phyloP scores from a whole-genome alignment of 345 rosid genomes.

The Dovyalis caffra region DNA sequence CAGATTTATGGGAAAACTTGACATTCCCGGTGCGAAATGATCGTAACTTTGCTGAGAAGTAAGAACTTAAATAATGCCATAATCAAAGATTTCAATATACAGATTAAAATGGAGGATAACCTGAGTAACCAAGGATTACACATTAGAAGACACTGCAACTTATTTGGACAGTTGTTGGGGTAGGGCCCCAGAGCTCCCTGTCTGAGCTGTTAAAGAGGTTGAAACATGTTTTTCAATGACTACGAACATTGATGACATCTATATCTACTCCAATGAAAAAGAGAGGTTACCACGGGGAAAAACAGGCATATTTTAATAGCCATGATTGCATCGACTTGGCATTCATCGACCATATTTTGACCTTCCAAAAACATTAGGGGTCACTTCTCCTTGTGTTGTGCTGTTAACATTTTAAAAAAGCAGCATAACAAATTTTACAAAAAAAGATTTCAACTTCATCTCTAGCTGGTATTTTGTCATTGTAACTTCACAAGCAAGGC shows the following conservation, averaged over 20 bases:
- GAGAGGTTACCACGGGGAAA: not conserved
- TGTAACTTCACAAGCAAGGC: not conserved
- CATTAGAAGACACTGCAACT: not conserved
- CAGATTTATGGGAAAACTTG: not conserved
- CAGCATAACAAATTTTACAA: not conserved
- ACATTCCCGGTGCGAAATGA: not conserved
- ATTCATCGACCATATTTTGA: constrained; percentile 4
- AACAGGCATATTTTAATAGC: not conserved
- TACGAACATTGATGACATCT: not conserved
- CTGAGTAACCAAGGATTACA: not conserved
- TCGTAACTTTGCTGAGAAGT: not conserved
- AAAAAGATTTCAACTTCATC: not conserved
- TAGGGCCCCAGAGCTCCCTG: not conserved
- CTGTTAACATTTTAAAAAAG: not conserved
- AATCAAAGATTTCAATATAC: not conserved
- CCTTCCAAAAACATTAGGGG: constrained; percentile 6
- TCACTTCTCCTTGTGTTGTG: not conserved
- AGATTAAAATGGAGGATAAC: not conserved
- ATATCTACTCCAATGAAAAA: not conserved
- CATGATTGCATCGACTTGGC: constrained; percentile 16
- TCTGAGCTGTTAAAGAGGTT: constrained; percentile 4
- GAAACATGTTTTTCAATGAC: constrained; percentile 8
- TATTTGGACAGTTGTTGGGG: not conserved
- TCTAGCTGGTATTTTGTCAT: not conserved
- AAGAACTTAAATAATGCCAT: not conserved